These are phyloP conservation scores for Globisporangium echinulatum DNA, from an alignment of 352 stramenopile species.

Conservation along the genomic window DNA sequence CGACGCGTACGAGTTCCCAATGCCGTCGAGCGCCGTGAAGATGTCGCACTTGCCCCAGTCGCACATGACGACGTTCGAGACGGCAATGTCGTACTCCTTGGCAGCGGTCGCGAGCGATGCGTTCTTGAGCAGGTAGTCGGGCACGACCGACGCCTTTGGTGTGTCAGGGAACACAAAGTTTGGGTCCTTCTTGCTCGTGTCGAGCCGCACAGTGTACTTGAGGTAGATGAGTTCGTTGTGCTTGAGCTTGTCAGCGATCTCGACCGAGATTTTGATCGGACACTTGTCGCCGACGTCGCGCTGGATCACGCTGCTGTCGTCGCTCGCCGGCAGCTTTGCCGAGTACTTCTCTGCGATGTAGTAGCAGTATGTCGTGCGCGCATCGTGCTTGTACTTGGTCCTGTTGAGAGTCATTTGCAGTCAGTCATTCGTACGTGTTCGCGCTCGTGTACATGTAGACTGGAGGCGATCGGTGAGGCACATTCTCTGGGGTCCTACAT, in stretches of 20 bases:
- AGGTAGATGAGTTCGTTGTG: slow-evolving; percentile 47
- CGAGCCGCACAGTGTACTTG: slow-evolving; percentile 59
- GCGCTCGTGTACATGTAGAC: neutral
- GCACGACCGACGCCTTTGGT: slow-evolving; percentile 34
- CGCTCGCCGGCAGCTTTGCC: slow-evolving; percentile 26
- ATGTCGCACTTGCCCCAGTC: slow-evolving; percentile 70
- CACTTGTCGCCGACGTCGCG: slow-evolving; percentile 33
- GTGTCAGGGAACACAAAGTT: slow-evolving; percentile 54
- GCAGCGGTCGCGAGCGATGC: slow-evolving; percentile 21
- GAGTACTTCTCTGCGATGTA: slow-evolving; percentile 63
- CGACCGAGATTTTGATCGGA: slow-evolving; percentile 60
- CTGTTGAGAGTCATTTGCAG: slow-evolving; percentile 6
- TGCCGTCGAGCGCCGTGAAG: slow-evolving; percentile 42
- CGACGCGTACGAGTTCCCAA: slow-evolving; percentile 49
- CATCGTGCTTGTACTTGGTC: slow-evolving; percentile 67
- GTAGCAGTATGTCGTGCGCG: slow-evolving; percentile 78
- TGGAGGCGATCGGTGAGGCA: neutral
- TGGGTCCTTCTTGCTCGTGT: slow-evolving; percentile 29
- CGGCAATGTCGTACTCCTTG: slow-evolving; percentile 44
- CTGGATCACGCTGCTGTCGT: slow-evolving; percentile 36
- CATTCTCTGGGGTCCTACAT: neutral
- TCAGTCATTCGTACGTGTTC: neutral
- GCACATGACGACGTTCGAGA: slow-evolving; percentile 73
- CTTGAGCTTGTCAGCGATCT: slow-evolving; percentile 39
- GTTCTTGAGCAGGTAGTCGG: slow-evolving; percentile 29